Conservation (phyloP, 2,329 filamentous ascomycete species). For the Drechslerella stenobrocha region DNA sequence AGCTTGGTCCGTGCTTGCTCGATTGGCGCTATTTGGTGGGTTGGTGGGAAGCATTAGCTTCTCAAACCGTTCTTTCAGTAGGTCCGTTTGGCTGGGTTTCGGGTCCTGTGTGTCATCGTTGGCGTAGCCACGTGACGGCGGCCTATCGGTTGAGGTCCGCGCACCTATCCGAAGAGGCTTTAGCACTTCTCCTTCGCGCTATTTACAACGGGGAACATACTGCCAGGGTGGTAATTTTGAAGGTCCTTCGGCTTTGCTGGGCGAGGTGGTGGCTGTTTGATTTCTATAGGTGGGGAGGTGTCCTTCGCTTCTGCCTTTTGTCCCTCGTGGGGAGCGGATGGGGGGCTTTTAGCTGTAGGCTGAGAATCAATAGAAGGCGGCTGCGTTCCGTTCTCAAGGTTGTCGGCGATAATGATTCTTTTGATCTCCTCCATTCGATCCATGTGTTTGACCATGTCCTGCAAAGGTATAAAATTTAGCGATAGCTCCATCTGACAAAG, state of each 20-base stretch:
- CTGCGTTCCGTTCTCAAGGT: conserved; percentile 55
- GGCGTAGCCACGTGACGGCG: conserved; percentile 60
- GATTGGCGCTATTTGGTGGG: not conserved
- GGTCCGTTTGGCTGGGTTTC: conserved; percentile 54
- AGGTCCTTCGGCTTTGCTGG: conserved; percentile 57
- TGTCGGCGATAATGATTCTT: conserved; percentile 66
- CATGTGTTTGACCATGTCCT: conserved; percentile 37
- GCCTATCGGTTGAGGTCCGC: conserved; percentile 57
- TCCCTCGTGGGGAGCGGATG: conserved; percentile 20
- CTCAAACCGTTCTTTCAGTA: conserved; percentile 50
- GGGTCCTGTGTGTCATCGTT: conserved; percentile 8
- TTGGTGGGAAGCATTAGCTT: conserved; percentile 14
- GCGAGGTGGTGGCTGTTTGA: conserved; percentile 52
- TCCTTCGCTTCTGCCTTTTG: conserved; percentile 45
- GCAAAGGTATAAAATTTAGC: conserved; percentile 6
- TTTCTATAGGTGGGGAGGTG: conserved; percentile 21
- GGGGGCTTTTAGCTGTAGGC: conserved; percentile 2
- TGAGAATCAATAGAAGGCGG: conserved; percentile 1
- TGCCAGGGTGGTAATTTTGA: conserved; percentile 61
- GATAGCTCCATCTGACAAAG: not conserved
- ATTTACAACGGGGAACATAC: conserved; percentile 57
- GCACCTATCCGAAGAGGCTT: conserved; percentile 46
- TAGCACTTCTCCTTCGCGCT: conserved; percentile 56
- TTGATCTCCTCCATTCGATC: conserved; percentile 64
- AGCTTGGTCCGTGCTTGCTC: conserved; percentile 8